phyloP scores from a whole-genome alignment of 2,329 filamentous ascomycete genomes.

The Sclerotinia borealis region DNA sequence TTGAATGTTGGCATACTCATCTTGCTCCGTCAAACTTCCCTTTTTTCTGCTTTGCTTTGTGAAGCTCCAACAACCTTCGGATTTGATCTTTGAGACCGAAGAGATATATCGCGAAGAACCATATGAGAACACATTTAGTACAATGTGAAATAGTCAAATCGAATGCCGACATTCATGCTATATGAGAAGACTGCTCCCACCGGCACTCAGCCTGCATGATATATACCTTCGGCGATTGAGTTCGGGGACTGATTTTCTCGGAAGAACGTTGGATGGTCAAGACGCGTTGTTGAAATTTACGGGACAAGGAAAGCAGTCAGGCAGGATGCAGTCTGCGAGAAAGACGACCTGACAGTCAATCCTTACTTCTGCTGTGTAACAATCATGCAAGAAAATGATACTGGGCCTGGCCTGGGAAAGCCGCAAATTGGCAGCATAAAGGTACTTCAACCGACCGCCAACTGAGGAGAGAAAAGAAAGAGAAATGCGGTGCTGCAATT shows the following conservation, averaged over 20 bases:
- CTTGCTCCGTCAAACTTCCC: not conserved
- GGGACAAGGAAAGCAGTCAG: not conserved
- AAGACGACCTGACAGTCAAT: not conserved
- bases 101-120: not conserved
- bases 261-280: not conserved
- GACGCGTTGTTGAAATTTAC: not conserved
- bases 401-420: not conserved
- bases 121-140: not conserved
- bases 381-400: not conserved
- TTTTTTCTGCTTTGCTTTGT: not conserved
- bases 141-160: not conserved
- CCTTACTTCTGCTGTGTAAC: conserved; percentile 6
- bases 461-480: not conserved
- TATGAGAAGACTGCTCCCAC: not conserved
- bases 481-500: not conserved
- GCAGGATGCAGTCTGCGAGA: not conserved
- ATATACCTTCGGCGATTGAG: not conserved
- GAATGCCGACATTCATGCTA: not conserved
- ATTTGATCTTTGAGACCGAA: not conserved
- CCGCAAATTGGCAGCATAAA: not conserved
- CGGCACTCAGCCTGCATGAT: not conserved
- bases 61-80: not conserved
- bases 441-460: not conserved
- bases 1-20: not conserved
- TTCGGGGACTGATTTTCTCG: not conserved